phyloP scores from a whole-genome alignment of 148 eudicot genomes.

The Agrostemma githago region DNA sequence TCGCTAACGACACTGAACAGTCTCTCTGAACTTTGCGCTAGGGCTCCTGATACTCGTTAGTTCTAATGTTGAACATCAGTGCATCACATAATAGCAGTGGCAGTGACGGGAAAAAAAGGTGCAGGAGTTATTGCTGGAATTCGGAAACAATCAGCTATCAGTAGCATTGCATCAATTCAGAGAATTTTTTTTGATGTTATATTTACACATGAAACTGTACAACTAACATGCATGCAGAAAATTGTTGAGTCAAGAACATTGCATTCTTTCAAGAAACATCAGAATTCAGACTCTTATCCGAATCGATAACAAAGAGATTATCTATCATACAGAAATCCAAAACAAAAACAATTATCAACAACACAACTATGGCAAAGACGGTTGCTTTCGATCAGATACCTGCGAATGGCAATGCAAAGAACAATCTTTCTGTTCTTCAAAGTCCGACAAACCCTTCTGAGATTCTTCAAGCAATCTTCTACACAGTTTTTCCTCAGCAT shows the following conservation, averaged over 20 bases:
- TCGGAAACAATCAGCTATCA: background rate
- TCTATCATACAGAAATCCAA: conserved; percentile 26
- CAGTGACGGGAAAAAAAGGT: no score
- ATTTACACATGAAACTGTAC: conserved; percentile 14
- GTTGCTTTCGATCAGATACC: conserved; percentile 35
- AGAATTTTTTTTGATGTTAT: background rate
- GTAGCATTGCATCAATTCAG: background rate
- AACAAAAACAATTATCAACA: background rate
- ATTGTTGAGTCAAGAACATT: conserved; percentile 10
- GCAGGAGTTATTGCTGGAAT: background rate
- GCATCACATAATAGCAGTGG: no score
- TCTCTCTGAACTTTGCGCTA: no score
- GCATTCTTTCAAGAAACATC: conserved; percentile 20
- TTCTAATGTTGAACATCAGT: no score
- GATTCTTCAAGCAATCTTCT: conserved; percentile 61
- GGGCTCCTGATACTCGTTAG: no score
- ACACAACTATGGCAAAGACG: conserved; percentile 22
- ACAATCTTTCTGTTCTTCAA: conserved; percentile 23
- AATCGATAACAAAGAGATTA: conserved; percentile 22
- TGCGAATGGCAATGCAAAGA: conserved; percentile 39
- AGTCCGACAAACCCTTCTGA: conserved; percentile 35
- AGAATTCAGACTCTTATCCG: conserved; percentile 19
- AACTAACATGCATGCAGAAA: conserved; percentile 10
- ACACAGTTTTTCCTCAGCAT: conserved; percentile 84
- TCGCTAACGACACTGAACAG: no score